Conservation (phyloP, 495 filamentous ascomycete species). For the Penicillium silybi region DNA sequence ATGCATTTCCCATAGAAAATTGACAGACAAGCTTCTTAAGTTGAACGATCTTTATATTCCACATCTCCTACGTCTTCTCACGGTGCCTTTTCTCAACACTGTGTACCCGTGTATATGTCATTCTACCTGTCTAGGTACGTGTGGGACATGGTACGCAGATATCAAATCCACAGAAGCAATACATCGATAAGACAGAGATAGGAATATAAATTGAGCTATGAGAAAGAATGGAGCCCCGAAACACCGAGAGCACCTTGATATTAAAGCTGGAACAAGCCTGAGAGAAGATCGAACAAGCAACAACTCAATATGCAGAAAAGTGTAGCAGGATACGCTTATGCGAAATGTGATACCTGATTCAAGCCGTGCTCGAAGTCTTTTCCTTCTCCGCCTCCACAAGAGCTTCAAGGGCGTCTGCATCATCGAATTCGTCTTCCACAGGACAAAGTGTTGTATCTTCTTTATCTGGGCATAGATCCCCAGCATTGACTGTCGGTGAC, state of each 20-base stretch:
- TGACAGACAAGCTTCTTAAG: too few species aligned
- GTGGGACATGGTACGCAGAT: too few species aligned
- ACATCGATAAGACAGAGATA: not conserved
- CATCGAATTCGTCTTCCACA: conserved; percentile 33
- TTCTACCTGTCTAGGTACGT: too few species aligned
- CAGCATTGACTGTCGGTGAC: not conserved
- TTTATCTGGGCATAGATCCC: conserved; percentile 6
- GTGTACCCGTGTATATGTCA: too few species aligned
- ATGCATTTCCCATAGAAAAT: too few species aligned
- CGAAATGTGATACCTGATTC: not conserved
- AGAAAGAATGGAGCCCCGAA: not conserved
- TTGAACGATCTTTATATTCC: too few species aligned
- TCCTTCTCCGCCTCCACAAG: conserved; percentile 29
- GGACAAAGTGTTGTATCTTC: conserved; percentile 1
- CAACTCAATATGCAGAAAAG: not conserved
- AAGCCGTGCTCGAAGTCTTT: not conserved
- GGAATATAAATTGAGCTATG: not conserved
- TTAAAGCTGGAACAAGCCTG: not conserved
- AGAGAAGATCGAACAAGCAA: not conserved
- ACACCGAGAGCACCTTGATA: not conserved
- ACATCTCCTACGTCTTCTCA: too few species aligned
- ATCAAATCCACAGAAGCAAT: too few species aligned
- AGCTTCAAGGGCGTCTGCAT: conserved; percentile 39
- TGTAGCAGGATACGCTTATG: not conserved
- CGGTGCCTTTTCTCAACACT: too few species aligned